These are phyloP conservation scores for Claviceps citrina DNA, from an alignment of 2,329 filamentous ascomycete genomes.

Conservation along the genomic window DNA sequence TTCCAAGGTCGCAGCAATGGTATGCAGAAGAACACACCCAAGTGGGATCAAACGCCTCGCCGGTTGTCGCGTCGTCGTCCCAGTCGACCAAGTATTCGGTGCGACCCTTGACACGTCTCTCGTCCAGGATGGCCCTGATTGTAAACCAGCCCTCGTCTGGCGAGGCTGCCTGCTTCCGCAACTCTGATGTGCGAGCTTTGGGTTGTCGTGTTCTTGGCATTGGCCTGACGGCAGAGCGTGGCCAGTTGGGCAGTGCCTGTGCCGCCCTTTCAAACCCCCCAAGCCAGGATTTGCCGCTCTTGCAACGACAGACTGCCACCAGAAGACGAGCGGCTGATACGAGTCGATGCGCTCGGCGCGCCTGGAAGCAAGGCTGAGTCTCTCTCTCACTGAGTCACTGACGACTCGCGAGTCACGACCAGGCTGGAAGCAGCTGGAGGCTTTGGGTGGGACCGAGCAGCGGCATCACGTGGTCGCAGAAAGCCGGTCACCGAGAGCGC, in stretches of 20 bases:
- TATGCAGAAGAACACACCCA: constrained; percentile 17
- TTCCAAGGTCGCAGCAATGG: not conserved
- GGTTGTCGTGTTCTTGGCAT: constrained; percentile 19
- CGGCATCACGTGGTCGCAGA: no score
- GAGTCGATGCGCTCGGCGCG: constrained; percentile 17
- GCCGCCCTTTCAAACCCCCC: no score
- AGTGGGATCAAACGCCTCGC: constrained; percentile 17
- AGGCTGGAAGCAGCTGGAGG: no score
- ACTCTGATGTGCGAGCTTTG: constrained; percentile 9
- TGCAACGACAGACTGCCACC: not conserved
- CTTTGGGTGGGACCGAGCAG: no score
- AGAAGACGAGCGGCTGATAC: constrained; percentile 13
- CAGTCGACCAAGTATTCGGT: constrained; percentile 25
- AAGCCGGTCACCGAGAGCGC: no score
- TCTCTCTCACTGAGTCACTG: constrained; percentile 1
- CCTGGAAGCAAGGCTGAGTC: constrained; percentile 6
- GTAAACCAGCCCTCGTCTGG: constrained; percentile 18
- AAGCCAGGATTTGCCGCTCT: not conserved
- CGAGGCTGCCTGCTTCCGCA: constrained; percentile 8
- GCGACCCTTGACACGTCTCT: constrained; percentile 14
- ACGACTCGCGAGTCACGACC: no score
- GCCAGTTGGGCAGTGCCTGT: not conserved
- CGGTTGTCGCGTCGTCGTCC: constrained; percentile 19
- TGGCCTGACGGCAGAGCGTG: constrained; percentile 11
- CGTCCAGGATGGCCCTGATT: constrained; percentile 22